These are phyloP conservation scores for Taphrina wiesneri DNA, from an alignment of 1,139 yeast genomes.

Conservation along the genomic window DNA sequence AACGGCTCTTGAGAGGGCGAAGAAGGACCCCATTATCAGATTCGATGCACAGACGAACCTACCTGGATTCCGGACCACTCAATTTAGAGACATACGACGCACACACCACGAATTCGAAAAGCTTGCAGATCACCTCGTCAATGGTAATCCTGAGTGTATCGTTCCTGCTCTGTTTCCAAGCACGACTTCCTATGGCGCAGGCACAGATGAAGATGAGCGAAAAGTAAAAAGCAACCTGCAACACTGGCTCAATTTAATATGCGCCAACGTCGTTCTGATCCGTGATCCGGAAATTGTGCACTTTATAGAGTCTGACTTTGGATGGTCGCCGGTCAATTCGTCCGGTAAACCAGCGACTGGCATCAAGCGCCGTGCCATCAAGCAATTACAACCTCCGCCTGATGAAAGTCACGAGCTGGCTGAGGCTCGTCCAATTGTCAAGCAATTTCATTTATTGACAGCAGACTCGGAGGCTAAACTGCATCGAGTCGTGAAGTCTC, in stretches of 20 bases:
- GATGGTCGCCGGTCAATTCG: conserved; percentile 52
- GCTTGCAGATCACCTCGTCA: conserved; percentile 73
- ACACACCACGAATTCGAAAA: conserved; percentile 75
- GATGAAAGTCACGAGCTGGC: conserved; percentile 82
- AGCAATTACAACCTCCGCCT: conserved; percentile 87
- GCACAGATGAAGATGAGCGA: conserved; percentile 75
- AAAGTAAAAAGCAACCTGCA: conserved; percentile 66
- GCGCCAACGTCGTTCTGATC: conserved; percentile 71
- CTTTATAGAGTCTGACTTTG: conserved; percentile 86
- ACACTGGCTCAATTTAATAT: conserved; percentile 79
- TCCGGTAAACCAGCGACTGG: conserved; percentile 71
- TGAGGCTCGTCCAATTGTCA: conserved; percentile 80
- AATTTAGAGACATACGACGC: conserved; percentile 74
- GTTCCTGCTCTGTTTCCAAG: conserved; percentile 84
- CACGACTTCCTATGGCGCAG: conserved; percentile 73
- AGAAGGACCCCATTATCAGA: conserved; percentile 54
- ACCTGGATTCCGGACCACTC: conserved; percentile 71
- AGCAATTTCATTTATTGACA: conserved; percentile 65
- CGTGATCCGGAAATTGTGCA: conserved; percentile 86
- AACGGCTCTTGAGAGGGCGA: conserved; percentile 53
- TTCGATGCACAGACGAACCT: conserved; percentile 59
- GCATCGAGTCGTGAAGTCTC: conserved; percentile 56
- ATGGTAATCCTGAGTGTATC: conserved; percentile 86
- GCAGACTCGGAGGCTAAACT: conserved; percentile 60
- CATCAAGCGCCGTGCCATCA: conserved; percentile 77